These are phyloP conservation scores for Polyporus tsugae DNA, from an alignment of 1,284 basidiomycete species.

Conservation along the genomic window DNA sequence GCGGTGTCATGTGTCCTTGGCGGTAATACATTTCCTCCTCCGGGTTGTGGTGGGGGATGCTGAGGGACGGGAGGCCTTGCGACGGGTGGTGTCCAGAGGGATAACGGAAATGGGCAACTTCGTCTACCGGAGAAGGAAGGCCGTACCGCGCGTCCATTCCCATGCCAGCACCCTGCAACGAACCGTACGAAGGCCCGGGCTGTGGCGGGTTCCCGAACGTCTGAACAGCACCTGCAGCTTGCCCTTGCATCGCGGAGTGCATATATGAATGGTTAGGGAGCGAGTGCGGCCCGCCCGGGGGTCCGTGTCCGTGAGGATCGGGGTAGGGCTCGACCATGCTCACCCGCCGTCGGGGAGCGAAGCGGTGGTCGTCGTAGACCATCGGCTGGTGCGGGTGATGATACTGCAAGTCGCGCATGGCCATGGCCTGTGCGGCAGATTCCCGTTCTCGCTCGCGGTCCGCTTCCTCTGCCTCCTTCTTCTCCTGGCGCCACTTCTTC, in stretches of 20 bases:
- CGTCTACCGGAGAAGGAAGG: conserved; percentile 31
- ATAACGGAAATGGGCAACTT: conserved; percentile 27
- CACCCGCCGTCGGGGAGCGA: conserved; percentile 28
- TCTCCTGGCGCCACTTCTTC: conserved; percentile 94
- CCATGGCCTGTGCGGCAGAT: conserved; percentile 22
- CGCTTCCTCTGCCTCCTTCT: conserved; percentile 70
- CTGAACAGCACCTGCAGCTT: conserved; percentile 17
- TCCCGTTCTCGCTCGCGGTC: conserved; percentile 40
- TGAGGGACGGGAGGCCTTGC: conserved; percentile 27
- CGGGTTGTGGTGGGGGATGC: conserved; percentile 23
- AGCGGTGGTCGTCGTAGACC: conserved; percentile 31
- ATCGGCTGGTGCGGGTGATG: conserved; percentile 25
- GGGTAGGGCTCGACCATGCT: conserved; percentile 34
- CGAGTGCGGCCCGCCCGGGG: conserved; percentile 25
- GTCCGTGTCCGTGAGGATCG: conserved; percentile 25
- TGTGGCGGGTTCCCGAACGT: conserved; percentile 24
- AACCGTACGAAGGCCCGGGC: conserved; percentile 25
- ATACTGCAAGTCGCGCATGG: conserved; percentile 30
- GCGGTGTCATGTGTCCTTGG: conserved; percentile 17
- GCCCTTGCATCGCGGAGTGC: conserved; percentile 28
- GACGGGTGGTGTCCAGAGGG: conserved; percentile 17
- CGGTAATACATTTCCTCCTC: conserved; percentile 32
- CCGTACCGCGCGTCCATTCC: conserved; percentile 33
- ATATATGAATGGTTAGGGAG: conserved; percentile 28
- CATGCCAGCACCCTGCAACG: conserved; percentile 27